These are phyloP conservation scores for Clathrospora elynae DNA, from an alignment of 2,329 filamentous ascomycete genomes.

Conservation along the genomic window DNA sequence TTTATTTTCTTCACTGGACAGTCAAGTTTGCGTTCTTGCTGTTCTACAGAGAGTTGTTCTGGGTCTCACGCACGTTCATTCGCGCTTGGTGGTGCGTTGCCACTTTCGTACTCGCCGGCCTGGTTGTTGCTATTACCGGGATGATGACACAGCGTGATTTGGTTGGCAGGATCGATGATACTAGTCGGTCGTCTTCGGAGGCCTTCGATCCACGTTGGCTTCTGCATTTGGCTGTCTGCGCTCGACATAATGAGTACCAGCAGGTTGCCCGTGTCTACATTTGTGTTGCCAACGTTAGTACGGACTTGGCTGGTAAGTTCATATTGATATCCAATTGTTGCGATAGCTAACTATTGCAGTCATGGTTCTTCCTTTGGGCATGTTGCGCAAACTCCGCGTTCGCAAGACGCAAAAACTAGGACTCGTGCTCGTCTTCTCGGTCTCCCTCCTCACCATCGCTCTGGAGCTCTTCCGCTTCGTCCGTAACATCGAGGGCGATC, in stretches of 20 bases:
- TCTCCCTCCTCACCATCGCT: slow-evolving; percentile 11
- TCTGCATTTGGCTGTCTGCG: slow-evolving; percentile 1
- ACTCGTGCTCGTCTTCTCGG: slow-evolving; percentile 7
- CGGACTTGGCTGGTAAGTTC: slow-evolving; percentile 1
- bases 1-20: slow-evolving; percentile 8
- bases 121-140: slow-evolving; percentile 3
- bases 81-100: slow-evolving; percentile 7
- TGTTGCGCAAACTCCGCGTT: slow-evolving; percentile 4
- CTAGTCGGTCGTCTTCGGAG: neutral
- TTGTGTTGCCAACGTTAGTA: slow-evolving; percentile 6
- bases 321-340: neutral
- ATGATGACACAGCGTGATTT: slow-evolving; percentile 6
- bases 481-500: slow-evolving; percentile 2
- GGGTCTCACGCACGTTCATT: slow-evolving; percentile 5
- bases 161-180: slow-evolving; percentile 3
- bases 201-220: neutral
- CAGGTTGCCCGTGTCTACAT: slow-evolving; percentile 5
- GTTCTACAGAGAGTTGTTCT: slow-evolving; percentile 9
- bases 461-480: slow-evolving; percentile 9
- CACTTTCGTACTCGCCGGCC: neutral
- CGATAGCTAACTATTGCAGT: slow-evolving; percentile 5
- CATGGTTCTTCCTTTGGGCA: slow-evolving; percentile 6
- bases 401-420: slow-evolving; percentile 7
- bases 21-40: slow-evolving; percentile 10
- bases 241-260: slow-evolving; percentile 1